These are phyloP conservation scores for Suillus cothurnatus DNA, from an alignment of 768 basidiomycete genomes.

Conservation along the genomic window DNA sequence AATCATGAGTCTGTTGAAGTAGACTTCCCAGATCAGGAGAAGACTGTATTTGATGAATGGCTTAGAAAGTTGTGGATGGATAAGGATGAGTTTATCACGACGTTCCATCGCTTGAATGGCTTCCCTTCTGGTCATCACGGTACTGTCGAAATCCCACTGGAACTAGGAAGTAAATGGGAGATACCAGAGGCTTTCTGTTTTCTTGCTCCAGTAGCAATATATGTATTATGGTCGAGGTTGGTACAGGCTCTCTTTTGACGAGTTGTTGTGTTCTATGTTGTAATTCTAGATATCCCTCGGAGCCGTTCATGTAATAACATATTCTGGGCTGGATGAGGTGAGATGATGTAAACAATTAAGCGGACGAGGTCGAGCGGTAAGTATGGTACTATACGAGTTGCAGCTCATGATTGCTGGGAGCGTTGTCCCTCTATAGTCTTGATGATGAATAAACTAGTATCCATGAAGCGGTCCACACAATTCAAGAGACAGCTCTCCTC, in stretches of 20 bases:
- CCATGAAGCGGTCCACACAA: conserved; percentile 92
- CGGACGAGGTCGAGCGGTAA: neutral
- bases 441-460: conserved; percentile 83
- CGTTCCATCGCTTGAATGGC: conserved; percentile 56
- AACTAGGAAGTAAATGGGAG: conserved; percentile 55
- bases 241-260: conserved; percentile 22
- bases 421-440: conserved; percentile 52
- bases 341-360: conserved; percentile 6
- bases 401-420: conserved; percentile 37
- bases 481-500: conserved; percentile 86
- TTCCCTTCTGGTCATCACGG: conserved; percentile 38
- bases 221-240: conserved; percentile 50
- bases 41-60: conserved; percentile 79
- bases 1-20: conserved; percentile 38
- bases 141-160: conserved; percentile 58
- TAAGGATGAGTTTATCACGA: conserved; percentile 81
- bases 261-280: conserved; percentile 13
- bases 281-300: conserved; percentile 5
- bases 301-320: conserved; percentile 5
- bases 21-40: conserved; percentile 60
- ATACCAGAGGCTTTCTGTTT: conserved; percentile 70
- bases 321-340: conserved; percentile 1
- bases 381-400: neutral
- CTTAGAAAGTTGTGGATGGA: conserved; percentile 77
- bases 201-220: conserved; percentile 58